Conservation (phyloP, 208 protist genomes). For the Herpetomonas samuelpessoai region DNA sequence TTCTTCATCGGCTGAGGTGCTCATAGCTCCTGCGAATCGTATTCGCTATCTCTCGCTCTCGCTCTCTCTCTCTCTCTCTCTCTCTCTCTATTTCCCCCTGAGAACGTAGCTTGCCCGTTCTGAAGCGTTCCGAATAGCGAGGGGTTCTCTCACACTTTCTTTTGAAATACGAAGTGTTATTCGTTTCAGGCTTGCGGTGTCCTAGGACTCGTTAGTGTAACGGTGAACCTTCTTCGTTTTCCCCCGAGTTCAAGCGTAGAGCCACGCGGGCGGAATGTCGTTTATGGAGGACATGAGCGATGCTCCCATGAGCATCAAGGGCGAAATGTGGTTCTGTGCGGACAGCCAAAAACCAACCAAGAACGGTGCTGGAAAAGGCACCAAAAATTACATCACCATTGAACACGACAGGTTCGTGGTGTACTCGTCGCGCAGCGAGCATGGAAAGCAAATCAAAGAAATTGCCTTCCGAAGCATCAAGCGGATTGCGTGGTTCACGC, state of each 20-base stretch:
- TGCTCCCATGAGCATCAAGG: constrained; percentile 61
- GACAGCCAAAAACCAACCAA: constrained; percentile 61
- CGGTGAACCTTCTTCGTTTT: constrained; percentile 7
- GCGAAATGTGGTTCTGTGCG: constrained; percentile 79
- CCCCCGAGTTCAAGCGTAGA: constrained; percentile 10
- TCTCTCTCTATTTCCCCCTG: too few species aligned
- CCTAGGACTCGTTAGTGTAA: too few species aligned
- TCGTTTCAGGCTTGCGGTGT: too few species aligned
- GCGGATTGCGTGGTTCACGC: constrained; percentile 65
- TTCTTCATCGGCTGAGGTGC: too few species aligned
- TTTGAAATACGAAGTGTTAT: too few species aligned
- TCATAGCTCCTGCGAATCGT: too few species aligned
- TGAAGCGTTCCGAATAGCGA: too few species aligned
- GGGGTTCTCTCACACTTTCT: too few species aligned
- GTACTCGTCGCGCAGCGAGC: constrained; percentile 55
- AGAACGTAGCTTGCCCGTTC: too few species aligned
- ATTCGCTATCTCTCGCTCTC: too few species aligned
- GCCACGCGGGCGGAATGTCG: constrained; percentile 13
- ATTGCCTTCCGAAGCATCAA: constrained; percentile 78
- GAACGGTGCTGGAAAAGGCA: constrained; percentile 58
- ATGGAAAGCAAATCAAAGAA: constrained; percentile 50
- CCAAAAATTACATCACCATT: constrained; percentile 72
- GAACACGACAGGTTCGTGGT: constrained; percentile 62
- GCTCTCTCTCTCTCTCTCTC: too few species aligned
- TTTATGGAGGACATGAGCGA: constrained; percentile 35